Evolutionary conservation across 768 basidiomycete species (phyloP), one percentile per base, ranked within the genome.

Genomic region (Mycena chlorophos): DNA sequence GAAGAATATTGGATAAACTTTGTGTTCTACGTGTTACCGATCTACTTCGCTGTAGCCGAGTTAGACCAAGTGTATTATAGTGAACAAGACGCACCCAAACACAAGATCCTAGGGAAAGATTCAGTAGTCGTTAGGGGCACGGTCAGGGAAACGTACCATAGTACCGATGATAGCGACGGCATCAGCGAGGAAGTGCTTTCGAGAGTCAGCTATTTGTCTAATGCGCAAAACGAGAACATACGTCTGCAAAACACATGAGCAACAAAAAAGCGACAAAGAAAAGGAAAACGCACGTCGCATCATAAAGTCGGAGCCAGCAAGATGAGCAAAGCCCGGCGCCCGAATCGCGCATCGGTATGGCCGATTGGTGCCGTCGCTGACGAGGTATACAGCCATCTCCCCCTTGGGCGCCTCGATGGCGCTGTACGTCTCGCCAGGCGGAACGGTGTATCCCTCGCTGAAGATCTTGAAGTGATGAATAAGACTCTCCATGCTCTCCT

Each of bases 381-480:
- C 94, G 49, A 99, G 86, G 77, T 95, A 99, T 43, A 99, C 96
- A 63, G 81, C 96, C 94, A 98, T 98, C 75, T 98, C 96, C 60
- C 95, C 95, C 75, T 99, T 98, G 42, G 96, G 96, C 6, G 96
- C 96, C 74, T 99, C 97, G 63, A 98, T 98, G 2, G 96, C 96
- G 48, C 84, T 86, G 78, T 99, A 98, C 0, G 96, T 98, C 75
- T 98, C 94, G 20, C 91, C 91, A 17, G 92, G 90, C 17, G 97
- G 97, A 25, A 98, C 96, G 23, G 91, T 91, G 76, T 91, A 98
- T 13, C 96, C 96, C 73, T 98, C 96, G 51, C 89, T 91, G 78
- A 94, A 98, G 64, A 97, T 82, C 91, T 99, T 99, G 80, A 99
- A 98, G 77, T 98, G 96, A 70, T 99, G 96, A 63, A 99, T 98